These are phyloP conservation scores for Sporothrix protearum DNA, from an alignment of 2,329 filamentous ascomycete species.

Conservation along the genomic window DNA sequence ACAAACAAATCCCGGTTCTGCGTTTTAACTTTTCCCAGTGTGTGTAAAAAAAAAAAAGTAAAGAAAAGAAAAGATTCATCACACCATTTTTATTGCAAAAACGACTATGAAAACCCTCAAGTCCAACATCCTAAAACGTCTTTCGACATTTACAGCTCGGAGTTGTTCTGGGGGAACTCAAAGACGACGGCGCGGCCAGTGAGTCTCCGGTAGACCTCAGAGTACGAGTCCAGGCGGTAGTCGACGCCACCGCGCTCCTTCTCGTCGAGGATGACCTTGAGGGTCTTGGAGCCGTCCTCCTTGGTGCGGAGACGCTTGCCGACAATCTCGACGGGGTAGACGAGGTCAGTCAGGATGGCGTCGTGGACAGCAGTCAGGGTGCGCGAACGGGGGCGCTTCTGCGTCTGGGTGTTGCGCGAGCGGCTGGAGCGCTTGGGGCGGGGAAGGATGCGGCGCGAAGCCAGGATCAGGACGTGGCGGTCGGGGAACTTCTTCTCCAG, in stretches of 20 bases:
- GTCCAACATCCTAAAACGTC: too few relatives aligned
- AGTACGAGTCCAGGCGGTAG: constrained; percentile 99
- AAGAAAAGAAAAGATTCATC: background rate
- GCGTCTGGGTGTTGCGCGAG: constrained; percentile 91
- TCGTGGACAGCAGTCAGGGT: constrained; percentile 99
- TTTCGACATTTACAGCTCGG: constrained; percentile 68
- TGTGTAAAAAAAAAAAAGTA: background rate
- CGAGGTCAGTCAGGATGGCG: constrained; percentile 93
- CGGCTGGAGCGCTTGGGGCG: constrained; percentile 98
- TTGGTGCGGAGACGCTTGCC: constrained; percentile 98
- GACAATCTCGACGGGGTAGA: constrained; percentile 99
- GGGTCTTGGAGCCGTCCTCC: constrained; percentile 96
- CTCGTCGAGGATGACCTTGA: constrained; percentile 99
- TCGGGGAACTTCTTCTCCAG: constrained; percentile 99
- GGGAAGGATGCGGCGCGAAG: constrained; percentile 96
- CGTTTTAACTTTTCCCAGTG: constrained; percentile 15
- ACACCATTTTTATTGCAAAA: constrained; percentile 17
- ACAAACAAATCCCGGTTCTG: constrained; percentile 14
- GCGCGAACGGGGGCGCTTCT: constrained; percentile 97
- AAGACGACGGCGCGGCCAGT: constrained; percentile 96
- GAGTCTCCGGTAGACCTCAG: constrained; percentile 97
- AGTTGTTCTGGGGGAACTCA: constrained; percentile 87
- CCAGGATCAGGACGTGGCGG: constrained; percentile 98
- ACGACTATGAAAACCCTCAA: background rate
- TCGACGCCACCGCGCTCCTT: constrained; percentile 99